Percentiles rank a stretch among this genome's conserved stretches.
phyloP scores from a whole-genome alignment of 352 stramenopile species.

The Blastocystis sp. region DNA sequence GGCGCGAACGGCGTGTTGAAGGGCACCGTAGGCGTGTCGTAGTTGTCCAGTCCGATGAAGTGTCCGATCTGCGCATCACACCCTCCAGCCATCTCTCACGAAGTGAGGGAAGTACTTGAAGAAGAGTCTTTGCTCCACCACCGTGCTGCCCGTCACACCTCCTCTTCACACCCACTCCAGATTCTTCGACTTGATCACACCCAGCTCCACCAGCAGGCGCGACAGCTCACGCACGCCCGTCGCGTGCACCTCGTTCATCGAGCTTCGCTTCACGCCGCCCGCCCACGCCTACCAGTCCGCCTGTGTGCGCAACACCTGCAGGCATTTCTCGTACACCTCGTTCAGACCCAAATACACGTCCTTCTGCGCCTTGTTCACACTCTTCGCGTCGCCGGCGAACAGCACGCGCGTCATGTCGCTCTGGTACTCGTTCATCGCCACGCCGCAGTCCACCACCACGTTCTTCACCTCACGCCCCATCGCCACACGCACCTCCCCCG shows the following conservation, averaged over 20 bases:
- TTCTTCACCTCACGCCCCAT: slow-evolving; percentile 10
- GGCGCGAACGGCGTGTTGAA: slow-evolving; percentile 39
- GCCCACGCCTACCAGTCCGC: background rate
- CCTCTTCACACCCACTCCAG: background rate
- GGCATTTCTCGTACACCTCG: slow-evolving; percentile 42
- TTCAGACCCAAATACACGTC: slow-evolving; percentile 41
- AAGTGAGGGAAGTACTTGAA: slow-evolving; percentile 68
- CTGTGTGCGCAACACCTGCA: slow-evolving; percentile 11
- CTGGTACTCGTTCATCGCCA: slow-evolving; percentile 50
- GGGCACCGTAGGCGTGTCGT: slow-evolving; percentile 32
- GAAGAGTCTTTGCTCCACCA: slow-evolving; percentile 59
- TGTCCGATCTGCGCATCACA: background rate
- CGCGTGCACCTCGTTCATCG: slow-evolving; percentile 36
- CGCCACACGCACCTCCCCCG: background rate
- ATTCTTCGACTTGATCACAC: slow-evolving; percentile 44
- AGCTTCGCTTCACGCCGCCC: background rate
- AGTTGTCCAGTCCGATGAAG: slow-evolving; percentile 65
- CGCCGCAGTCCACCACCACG: slow-evolving; percentile 52
- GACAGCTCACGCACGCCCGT: slow-evolving; percentile 9
- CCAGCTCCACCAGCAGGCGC: slow-evolving; percentile 28
- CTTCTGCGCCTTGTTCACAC: background rate
- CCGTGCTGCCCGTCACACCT: background rate
- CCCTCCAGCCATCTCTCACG: background rate
- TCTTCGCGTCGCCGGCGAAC: slow-evolving; percentile 30
- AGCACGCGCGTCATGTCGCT: slow-evolving; percentile 61